Conservation (phyloP, 805 yeast species). For the Wickerhamiella dianesei region DNA sequence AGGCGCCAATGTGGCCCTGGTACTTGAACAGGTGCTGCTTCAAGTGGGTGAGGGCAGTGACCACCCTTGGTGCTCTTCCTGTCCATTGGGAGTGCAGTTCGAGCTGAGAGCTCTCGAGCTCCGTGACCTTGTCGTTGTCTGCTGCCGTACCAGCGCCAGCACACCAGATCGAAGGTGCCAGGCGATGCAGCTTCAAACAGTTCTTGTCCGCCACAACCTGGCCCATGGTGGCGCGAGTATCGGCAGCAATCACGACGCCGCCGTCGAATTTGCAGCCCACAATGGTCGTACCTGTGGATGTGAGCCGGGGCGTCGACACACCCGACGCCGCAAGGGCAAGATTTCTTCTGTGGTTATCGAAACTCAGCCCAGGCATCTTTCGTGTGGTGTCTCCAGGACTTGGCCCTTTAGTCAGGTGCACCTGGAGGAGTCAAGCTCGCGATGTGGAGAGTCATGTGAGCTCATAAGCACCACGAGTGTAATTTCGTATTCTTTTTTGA, state of each 20-base stretch:
- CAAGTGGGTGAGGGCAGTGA: slow-evolving; percentile 79
- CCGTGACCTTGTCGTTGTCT: slow-evolving; percentile 96
- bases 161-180: slow-evolving; percentile 92
- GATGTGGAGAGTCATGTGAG: too few species aligned
- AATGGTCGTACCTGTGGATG: slow-evolving; percentile 98
- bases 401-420: background rate
- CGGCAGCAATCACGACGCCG: slow-evolving; percentile 97
- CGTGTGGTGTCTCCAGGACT: slow-evolving; percentile 3
- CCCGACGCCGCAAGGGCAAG: slow-evolving; percentile 59
- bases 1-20: slow-evolving; percentile 96
- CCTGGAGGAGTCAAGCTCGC: background rate
- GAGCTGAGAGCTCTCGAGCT: slow-evolving; percentile 75
- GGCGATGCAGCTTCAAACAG: slow-evolving; percentile 85
- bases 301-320: slow-evolving; percentile 67
- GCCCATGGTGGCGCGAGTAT: slow-evolving; percentile 96
- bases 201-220: slow-evolving; percentile 95
- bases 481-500: too few species aligned
- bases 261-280: slow-evolving; percentile 88
- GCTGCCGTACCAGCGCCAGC: slow-evolving; percentile 99
- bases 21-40: slow-evolving; percentile 93
- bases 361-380: slow-evolving; percentile 78
- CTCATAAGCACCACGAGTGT: too few species aligned
- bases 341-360: slow-evolving; percentile 90
- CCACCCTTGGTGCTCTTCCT: slow-evolving; percentile 81
- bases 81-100: slow-evolving; percentile 81